These are phyloP conservation scores for Chondrostereum purpureum DNA, from an alignment of 1,284 basidiomycete genomes.

Conservation along the genomic window DNA sequence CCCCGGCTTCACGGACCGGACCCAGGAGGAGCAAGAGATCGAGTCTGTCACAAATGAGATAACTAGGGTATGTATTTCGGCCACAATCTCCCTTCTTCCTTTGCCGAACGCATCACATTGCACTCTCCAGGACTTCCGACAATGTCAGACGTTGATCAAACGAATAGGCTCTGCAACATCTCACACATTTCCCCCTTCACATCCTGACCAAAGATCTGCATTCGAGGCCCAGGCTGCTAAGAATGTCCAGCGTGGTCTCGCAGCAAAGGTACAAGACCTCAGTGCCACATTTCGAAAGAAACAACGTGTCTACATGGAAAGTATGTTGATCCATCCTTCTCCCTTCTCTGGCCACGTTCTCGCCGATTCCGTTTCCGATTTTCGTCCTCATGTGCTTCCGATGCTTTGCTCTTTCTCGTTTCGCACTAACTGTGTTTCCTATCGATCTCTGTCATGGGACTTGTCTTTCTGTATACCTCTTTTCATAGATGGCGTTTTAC, in stretches of 20 bases:
- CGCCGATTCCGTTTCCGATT: conserved; percentile 6
- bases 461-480: conserved; percentile 14
- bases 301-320: conserved; percentile 95
- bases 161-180: conserved; percentile 48
- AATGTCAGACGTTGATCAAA: conserved; percentile 75
- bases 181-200: conserved; percentile 47
- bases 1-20: conserved; percentile 93
- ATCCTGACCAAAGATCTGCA: conserved; percentile 29
- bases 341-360: conserved; percentile 13
- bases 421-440: conserved; percentile 9
- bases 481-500: conserved; percentile 14
- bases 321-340: conserved; percentile 47
- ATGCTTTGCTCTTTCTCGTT: conserved; percentile 13
- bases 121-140: conserved; percentile 70
- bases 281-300: conserved; percentile 95
- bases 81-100: conserved; percentile 11
- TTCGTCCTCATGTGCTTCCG: conserved; percentile 11
- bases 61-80: conserved; percentile 57
- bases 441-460: conserved; percentile 18
- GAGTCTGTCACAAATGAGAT: conserved; percentile 83
- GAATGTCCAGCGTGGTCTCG: conserved; percentile 96
- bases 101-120: conserved; percentile 14
- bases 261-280: conserved; percentile 90
- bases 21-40: conserved; percentile 91
- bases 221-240: conserved; percentile 73